These are phyloP conservation scores for Acanthamoeba healyi DNA, from an alignment of 208 protist genomes.

Conservation along the genomic window DNA sequence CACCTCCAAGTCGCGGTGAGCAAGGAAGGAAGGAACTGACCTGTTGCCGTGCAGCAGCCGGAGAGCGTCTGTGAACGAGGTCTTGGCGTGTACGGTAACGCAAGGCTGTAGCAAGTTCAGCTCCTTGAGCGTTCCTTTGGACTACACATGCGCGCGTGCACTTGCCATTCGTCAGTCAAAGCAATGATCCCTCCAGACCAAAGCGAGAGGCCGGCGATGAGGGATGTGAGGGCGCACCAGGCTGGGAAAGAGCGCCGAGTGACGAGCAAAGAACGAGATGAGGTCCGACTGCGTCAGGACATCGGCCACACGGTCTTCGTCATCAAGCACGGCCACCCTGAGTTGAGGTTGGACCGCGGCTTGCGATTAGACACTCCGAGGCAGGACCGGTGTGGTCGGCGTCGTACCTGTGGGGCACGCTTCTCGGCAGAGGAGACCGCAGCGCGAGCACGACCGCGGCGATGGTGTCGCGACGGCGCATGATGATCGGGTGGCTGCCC, in stretches of 20 bases:
- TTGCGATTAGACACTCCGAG: too few relatives aligned
- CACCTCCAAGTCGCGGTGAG: neutral
- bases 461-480: neutral
- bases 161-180: neutral
- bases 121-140: neutral
- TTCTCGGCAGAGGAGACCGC: neutral
- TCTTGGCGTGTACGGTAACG: constrained; percentile 2
- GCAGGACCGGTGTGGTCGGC: neutral
- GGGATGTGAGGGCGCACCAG: neutral
- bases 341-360: neutral
- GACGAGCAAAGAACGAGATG: neutral
- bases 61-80: neutral
- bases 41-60: constrained; percentile 5
- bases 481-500: neutral
- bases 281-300: neutral
- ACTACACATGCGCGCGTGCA: neutral
- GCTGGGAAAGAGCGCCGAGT: neutral
- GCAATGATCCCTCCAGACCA: neutral
- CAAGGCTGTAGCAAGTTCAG: neutral
- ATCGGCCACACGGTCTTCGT: constrained; percentile 19
- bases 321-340: constrained; percentile 2
- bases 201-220: too few relatives aligned
- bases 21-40: neutral
- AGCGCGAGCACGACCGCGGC: neutral
- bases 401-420: neutral